These are phyloP conservation scores for Ammopiptanthus mongolicus DNA, from an alignment of 306 rosid genomes.

Conservation along the genomic window DNA sequence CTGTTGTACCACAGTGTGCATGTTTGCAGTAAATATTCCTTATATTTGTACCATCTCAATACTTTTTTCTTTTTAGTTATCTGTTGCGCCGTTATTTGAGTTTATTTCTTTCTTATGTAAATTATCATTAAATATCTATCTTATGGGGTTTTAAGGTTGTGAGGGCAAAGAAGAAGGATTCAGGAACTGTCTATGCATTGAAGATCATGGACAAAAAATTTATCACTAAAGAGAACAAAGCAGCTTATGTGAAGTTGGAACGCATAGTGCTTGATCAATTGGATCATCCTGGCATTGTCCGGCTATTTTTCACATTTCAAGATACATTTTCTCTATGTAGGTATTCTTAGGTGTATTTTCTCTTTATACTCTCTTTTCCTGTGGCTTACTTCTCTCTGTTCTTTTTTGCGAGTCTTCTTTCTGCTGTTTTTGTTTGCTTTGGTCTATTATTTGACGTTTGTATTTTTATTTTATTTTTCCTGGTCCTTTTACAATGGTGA, in stretches of 20 bases:
- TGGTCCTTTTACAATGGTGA: constrained; percentile 25
- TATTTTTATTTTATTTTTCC: not conserved
- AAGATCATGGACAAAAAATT: constrained; percentile 99
- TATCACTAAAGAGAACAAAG: constrained; percentile 94
- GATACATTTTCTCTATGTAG: constrained; percentile 92
- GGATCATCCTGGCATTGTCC: constrained; percentile 96
- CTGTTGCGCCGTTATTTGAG: not conserved
- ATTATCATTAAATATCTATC: constrained; percentile 5
- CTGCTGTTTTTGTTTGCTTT: constrained; percentile 24
- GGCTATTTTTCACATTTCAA: constrained; percentile 94
- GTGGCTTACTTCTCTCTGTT: constrained; percentile 6
- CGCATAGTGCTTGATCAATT: constrained; percentile 94
- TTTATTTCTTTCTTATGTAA: not conserved
- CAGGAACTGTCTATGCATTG: constrained; percentile 85
- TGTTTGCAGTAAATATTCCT: not conserved
- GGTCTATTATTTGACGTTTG: constrained; percentile 26
- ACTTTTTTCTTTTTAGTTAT: not conserved
- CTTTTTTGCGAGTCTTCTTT: not conserved
- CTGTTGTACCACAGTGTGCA: not conserved
- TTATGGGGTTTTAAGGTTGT: constrained; percentile 62
- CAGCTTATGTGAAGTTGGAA: constrained; percentile 97
- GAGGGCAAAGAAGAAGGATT: constrained; percentile 96
- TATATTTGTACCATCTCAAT: not conserved
- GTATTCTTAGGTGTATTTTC: constrained; percentile 41
- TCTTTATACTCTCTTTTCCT: not conserved